phyloP scores from a whole-genome alignment of 1,139 yeast genomes.

The Pichia kudriavzevii region DNA sequence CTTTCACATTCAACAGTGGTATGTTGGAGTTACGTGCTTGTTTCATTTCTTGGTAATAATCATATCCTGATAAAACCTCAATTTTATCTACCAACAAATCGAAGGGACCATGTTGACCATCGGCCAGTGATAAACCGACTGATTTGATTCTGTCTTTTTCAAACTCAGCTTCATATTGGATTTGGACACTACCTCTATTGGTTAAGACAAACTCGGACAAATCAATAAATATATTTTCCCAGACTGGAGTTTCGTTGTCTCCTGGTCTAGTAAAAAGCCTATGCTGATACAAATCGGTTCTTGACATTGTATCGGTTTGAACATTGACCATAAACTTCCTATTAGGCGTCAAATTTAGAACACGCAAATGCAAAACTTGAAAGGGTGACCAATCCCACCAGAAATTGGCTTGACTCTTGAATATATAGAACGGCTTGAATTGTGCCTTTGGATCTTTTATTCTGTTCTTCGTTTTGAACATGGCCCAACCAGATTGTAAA shows the following conservation, averaged over 20 bases:
- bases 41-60: conserved; percentile 34
- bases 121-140: conserved; percentile 73
- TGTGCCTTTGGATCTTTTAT: conserved; percentile 33
- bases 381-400: conserved; percentile 31
- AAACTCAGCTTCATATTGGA: conserved; percentile 44
- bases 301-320: conserved; percentile 72
- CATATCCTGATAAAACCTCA: conserved; percentile 57
- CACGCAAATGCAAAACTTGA: conserved; percentile 49
- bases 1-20: conserved; percentile 6
- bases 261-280: conserved; percentile 49
- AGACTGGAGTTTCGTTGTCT: conserved; percentile 22
- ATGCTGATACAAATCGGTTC: conserved; percentile 79
- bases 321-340: conserved; percentile 67
- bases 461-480: conserved; percentile 68
- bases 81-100: conserved; percentile 65
- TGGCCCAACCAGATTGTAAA: conserved; percentile 73
- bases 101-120: conserved; percentile 73
- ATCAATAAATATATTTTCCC: conserved; percentile 81
- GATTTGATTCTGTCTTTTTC: conserved; percentile 63
- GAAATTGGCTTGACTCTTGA: conserved; percentile 27
- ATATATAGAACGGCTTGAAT: conserved; percentile 36
- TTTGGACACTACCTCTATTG: conserved; percentile 75
- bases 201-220: conserved; percentile 75
- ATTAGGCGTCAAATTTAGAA: conserved; percentile 37
- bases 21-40: conserved; percentile 24